A percentile compares a stretch with the other conserved stretches of the same genome.
phyloP scores from a whole-genome alignment of 1,139 yeast genomes.

The Debaryomyces robertsiae region DNA sequence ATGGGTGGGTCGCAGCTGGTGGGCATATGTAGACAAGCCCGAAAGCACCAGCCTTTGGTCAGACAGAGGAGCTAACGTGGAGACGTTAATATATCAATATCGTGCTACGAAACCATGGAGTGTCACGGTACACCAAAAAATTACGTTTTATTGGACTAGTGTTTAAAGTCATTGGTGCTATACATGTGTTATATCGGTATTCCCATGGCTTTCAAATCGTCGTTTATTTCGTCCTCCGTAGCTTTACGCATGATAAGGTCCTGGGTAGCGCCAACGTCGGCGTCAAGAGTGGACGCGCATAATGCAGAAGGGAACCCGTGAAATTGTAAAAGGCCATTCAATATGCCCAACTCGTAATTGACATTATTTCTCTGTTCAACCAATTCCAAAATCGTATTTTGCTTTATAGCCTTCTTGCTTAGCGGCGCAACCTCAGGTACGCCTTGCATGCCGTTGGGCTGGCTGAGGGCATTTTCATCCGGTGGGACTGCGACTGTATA shows the following conservation, averaged over 20 bases:
- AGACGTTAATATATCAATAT: too few species aligned
- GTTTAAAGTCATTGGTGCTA: background rate
- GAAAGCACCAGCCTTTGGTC: too few species aligned
- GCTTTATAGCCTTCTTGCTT: constrained; percentile 40
- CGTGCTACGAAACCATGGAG: too few species aligned
- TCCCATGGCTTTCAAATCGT: constrained; percentile 59
- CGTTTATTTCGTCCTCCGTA: constrained; percentile 61
- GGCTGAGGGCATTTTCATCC: constrained; percentile 12
- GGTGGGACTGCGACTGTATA: constrained; percentile 22
- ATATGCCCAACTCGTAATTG: constrained; percentile 57
- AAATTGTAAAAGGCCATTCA: constrained; percentile 58
- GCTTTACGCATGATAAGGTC: constrained; percentile 52
- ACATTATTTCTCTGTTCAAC: constrained; percentile 56
- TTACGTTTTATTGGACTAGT: background rate
- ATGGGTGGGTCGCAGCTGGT: too few species aligned
- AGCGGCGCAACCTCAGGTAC: constrained; percentile 21
- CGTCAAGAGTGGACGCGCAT: constrained; percentile 31
- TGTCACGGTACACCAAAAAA: background rate
- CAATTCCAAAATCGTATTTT: constrained; percentile 45
- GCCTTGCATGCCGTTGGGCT: constrained; percentile 5
- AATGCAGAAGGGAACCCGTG: constrained; percentile 75
- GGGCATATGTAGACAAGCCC: too few species aligned
- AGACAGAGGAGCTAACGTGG: too few species aligned
- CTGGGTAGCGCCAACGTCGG: constrained; percentile 21
- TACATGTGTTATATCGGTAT: constrained; percentile 24